Evolutionary conservation across 345 rosid genomes (phyloP).

Genomic region (Camelina hispida): DNA sequence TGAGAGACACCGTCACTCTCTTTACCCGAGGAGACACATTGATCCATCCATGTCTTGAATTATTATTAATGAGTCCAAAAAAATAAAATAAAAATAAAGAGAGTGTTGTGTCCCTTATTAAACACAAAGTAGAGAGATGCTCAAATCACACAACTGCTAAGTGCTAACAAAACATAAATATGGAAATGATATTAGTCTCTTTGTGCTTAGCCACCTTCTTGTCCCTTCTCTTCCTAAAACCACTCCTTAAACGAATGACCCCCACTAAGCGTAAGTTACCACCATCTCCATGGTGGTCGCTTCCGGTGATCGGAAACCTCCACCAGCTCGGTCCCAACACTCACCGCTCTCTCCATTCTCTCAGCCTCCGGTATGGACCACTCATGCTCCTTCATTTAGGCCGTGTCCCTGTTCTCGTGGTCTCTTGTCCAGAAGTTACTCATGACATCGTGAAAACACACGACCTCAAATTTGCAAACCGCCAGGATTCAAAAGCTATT

Average conservation of each 20-base stretch:
- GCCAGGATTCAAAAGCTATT: conserved; percentile 32
- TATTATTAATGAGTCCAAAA: too few species aligned
- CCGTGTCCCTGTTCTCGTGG: background rate
- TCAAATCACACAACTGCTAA: background rate
- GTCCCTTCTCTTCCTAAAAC: conserved; percentile 6
- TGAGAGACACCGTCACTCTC: too few species aligned
- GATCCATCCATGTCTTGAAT: too few species aligned
- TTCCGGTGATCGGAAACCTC: conserved; percentile 64
- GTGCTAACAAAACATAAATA: background rate
- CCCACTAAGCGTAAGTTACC: background rate
- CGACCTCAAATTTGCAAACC: conserved; percentile 48
- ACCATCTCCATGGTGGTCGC: conserved; percentile 47
- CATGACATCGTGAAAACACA: conserved; percentile 55
- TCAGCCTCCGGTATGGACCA: conserved; percentile 54
- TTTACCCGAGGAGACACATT: too few species aligned
- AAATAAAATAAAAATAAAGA: too few species aligned
- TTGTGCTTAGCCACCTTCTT: background rate
- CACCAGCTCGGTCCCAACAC: conserved; percentile 50
- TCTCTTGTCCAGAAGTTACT: conserved; percentile 49
- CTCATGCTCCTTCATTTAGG: conserved; percentile 61
- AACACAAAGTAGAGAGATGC: background rate
- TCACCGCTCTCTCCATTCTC: conserved; percentile 48
- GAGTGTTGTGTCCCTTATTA: too few species aligned
- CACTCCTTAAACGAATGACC: conserved; percentile 3
- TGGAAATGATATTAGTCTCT: conserved; percentile 4